Base-by-base conservation (phyloP, 192 early-diverging fungal species). In the Funneliformis mosseae region DNA sequence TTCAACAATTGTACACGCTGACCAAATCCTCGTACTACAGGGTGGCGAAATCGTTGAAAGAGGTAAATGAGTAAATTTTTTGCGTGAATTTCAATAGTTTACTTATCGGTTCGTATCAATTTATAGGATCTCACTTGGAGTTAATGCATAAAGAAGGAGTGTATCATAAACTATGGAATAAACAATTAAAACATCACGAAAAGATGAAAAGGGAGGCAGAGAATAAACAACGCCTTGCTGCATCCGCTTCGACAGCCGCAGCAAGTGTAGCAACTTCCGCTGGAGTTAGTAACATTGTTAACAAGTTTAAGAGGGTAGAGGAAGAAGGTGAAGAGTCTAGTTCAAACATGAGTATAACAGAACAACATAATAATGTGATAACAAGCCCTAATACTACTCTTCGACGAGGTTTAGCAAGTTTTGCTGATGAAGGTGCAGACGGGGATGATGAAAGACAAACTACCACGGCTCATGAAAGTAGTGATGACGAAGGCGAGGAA, bases 141-240 rank as follows among this genome's bases (percentile, higher is more conserved):
- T 82, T 96, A 21, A 67, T 89, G 59, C 72, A 76, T 12, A 73
- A 77, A 25, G 80, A 83, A 42, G 95, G 94, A 23, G 41, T 93
- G 64, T 96, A 96, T 80, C 83, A 88, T n/a, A 77, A 83, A 12
- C 93, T 96, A 92, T 96, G 94, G 94, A 46, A 46, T 39, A 88
- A 89, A 16, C 92, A 93, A 76, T 45, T 62, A 50, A 74, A 80
- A 38, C 59, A 63, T 39, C 78, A 79, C 21, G 78, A 79, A 60
- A 79, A 73, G 27, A 33, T 79, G 6, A 76, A 76, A 62, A 60
- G 45, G 9, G 72, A 77, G 16, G 76, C 76, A n/a, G 61, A 77
- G 61, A 41, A 63, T 38, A 50, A 41, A 63, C 59, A 41, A 10
- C 18, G 46, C 25, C 25, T 46, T 74, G 46, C 45, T 21, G 55